These are phyloP conservation scores for Grosmannia huntii DNA, from an alignment of 2,329 filamentous ascomycete genomes.

Conservation along the genomic window DNA sequence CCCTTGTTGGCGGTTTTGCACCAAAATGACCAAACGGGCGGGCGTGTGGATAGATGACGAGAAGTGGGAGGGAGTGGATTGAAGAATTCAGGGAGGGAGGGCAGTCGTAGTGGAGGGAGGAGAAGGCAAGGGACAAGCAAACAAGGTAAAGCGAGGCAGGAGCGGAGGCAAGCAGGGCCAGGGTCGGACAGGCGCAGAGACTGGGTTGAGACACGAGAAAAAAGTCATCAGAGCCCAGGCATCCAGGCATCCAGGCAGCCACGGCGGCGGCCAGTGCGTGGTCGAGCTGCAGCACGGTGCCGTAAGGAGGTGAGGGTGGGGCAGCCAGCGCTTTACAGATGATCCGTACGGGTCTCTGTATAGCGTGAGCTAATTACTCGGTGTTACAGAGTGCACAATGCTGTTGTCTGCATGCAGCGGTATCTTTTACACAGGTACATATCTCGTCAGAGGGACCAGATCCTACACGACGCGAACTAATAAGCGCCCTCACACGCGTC, in stretches of 20 bases:
- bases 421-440: too few species aligned
- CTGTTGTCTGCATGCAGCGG: too few species aligned
- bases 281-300: neutral
- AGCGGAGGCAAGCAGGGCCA: slow-evolving; percentile 1
- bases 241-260: slow-evolving; percentile 2
- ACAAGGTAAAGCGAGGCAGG: slow-evolving; percentile 4
- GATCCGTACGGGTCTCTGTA: too few species aligned
- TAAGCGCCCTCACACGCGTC: neutral
- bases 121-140: slow-evolving; percentile 4
- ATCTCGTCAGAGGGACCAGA: too few species aligned
- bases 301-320: neutral
- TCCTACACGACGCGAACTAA: neutral
- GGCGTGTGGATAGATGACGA: slow-evolving; percentile 13
- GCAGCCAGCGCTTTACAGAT: too few species aligned
- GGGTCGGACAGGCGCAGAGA: neutral
- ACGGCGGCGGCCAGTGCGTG: neutral
- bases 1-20: slow-evolving; percentile 4
- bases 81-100: slow-evolving; percentile 10
- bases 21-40: slow-evolving; percentile 5
- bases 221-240: neutral
- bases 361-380: too few species aligned
- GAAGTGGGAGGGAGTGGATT: slow-evolving; percentile 12
- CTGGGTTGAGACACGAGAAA: neutral
- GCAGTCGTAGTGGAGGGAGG: slow-evolving; percentile 11
- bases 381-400: too few species aligned